Evolutionary conservation across 768 basidiomycete genomes (phyloP).

Genomic region (Boletus insuetus): DNA sequence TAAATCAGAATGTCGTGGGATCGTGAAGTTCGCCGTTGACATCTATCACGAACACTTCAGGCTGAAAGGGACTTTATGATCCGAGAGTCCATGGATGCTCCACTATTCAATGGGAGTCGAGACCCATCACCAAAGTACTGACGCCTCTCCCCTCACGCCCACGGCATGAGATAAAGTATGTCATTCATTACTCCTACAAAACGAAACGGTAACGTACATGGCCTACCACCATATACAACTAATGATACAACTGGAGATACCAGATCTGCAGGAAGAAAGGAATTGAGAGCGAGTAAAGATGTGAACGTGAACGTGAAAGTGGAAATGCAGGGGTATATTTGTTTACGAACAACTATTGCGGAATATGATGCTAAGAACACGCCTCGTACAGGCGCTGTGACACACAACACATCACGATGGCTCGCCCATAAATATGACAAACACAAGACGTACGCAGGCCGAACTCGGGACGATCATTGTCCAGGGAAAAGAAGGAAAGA

Average conservation of each 20-base stretch:
- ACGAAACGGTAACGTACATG: slow-evolving; percentile 12
- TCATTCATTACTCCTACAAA: slow-evolving; percentile 7
- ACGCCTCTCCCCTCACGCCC: neutral
- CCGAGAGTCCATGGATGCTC: neutral
- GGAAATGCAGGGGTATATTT: slow-evolving; percentile 20
- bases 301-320: neutral
- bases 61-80: neutral
- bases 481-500: neutral
- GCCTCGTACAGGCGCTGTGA: slow-evolving; percentile 5
- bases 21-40: too few relatives aligned
- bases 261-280: slow-evolving; percentile 13
- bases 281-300: neutral
- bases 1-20: too few relatives aligned
- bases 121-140: neutral
- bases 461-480: slow-evolving; percentile 3
- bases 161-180: neutral
- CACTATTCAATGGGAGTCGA: slow-evolving; percentile 13
- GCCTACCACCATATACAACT: slow-evolving; percentile 13
- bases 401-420: slow-evolving; percentile 1
- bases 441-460: slow-evolving; percentile 3
- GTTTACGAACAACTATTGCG: slow-evolving; percentile 2
- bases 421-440: slow-evolving; percentile 20
- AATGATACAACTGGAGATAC: slow-evolving; percentile 22
- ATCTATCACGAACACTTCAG: neutral
- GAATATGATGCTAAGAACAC: slow-evolving; percentile 13